Conservation (phyloP, 2,329 filamentous ascomycete species). For the Aspergillus pseudotamarii region DNA sequence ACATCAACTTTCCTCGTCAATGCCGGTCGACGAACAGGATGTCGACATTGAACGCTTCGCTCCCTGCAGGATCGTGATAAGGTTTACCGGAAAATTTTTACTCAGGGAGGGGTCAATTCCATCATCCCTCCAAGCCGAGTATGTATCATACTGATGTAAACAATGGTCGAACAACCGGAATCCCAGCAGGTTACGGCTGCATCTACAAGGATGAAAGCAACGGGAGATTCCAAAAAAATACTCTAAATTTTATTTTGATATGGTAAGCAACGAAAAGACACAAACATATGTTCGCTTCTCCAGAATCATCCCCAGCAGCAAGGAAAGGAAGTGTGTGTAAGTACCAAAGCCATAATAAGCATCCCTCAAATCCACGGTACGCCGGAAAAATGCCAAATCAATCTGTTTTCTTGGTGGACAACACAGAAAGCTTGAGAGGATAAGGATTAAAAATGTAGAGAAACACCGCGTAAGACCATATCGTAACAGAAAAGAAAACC, state of each 20-base stretch:
- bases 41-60: not conserved
- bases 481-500: constrained; percentile 6
- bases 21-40: not conserved
- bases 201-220: not conserved
- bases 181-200: not conserved
- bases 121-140: not conserved
- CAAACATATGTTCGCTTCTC: constrained; percentile 4
- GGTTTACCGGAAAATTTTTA: constrained; percentile 1
- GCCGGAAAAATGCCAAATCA: constrained; percentile 30
- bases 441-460: constrained; percentile 3
- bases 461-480: constrained; percentile 8
- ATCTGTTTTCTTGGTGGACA: constrained; percentile 21
- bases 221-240: not conserved
- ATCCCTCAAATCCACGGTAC: constrained; percentile 25
- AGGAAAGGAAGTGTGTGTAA: constrained; percentile 10
- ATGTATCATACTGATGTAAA: not conserved
- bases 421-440: constrained; percentile 16
- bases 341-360: constrained; percentile 12
- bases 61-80: constrained; percentile 7
- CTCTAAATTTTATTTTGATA: not conserved
- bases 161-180: not conserved
- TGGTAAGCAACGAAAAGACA: not conserved
- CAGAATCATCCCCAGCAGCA: constrained; percentile 8
- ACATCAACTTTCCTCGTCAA: not conserved
- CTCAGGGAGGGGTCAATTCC: not conserved